Base-by-base conservation (phyloP, 225 moss, liverwort and hornwort species). In the Physcomitrium patens region DNA sequence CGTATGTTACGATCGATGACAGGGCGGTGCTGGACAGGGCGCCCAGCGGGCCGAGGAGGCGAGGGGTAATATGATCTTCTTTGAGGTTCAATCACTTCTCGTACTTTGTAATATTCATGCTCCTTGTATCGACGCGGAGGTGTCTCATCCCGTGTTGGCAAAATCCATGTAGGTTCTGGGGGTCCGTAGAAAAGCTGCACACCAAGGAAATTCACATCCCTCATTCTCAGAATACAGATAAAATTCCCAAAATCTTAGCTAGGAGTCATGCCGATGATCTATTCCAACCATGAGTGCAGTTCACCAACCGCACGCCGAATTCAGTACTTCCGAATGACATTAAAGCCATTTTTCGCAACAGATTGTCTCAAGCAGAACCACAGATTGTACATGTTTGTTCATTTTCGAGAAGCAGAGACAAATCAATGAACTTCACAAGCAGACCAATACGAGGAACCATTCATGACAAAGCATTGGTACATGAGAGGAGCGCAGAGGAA, bases 141-240 rank as follows among this genome's bases (percentile, higher is more conserved):
- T n/a, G 18, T 24, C 56, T 68, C 72, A 42, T 74, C 73, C 26
- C 61, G 77, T 19, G 78, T 70, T 18, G 82, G 75, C 23, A 79
- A 27, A 11, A 79, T 76, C 60, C 65, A 85, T n/a, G 85, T 76
- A 13, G 79, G 61, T 37, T 82, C 82, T 10, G 42, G 3, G 8
- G 79, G 70, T 28, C 70, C 70, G 50, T 82, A 82, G 49, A 82
- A 82, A 17, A 82, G 15, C 85, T 85, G 81, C 79, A 78, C 22
- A 55, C 12, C 31, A 37, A 37, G 50, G 0, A 50, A 52, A 59
- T 16, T 26, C 50, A 61, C 43, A 3, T 41, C 8, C 5, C 58
- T n/a, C 65, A 19, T 28, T 37, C 3, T 71, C 3, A 71, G 47
- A 9, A 8, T 14, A 9, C 13, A 73, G 31, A 3, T 37, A 37